Evolutionary conservation across 2,329 filamentous ascomycete genomes (phyloP), one percentile per base, ranked within the genome.

Genomic region (Penicillium freii): DNA sequence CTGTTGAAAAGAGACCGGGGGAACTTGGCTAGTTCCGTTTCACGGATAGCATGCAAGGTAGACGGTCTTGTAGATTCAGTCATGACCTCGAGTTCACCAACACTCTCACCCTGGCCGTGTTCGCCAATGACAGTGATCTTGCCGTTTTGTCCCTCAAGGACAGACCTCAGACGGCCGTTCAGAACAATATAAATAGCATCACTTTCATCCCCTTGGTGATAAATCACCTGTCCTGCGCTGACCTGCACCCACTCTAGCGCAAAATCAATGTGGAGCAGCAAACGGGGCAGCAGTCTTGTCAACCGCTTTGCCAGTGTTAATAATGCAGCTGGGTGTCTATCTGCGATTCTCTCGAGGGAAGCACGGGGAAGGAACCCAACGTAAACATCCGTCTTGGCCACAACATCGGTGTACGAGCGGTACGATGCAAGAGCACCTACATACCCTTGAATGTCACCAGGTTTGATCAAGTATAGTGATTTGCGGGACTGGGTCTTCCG

Each of bases 161-260:
- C 89, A 0, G 93, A 84, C 54, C 95, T 84, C 19, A 99, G 77
- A 17, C 94, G 89, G 10, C 94, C 94, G 66, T 99, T 99, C 17
- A 99, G 82, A 1, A 99, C 94, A 60, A 99, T 92, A 68, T 97
- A 99, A 40, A 99, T 99, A 1, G 95, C 93, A 73, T 99, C 94
- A 68, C 94, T 99, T 64, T 97, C 94, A 64, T 99, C 92, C 2
- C 87, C 87, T 73, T 96, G 90, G 64, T 96, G 91, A 72, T 95
- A 96, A 36, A 99, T 90, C 10, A 97, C 90, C 71, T 99, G 92
- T 0, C 94, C 92, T 4, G 94, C 91, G 74, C 91, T 92, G 60
- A 99, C 92, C 71, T 99, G 95, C 3, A 97, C 87, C 94, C 95
- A 99, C 78, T 99, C 95, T 19, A 99, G 81, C 4, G 94, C 94